Conservation (phyloP, 345 rosid genomes). For the Melaleuca alternifolia region DNA sequence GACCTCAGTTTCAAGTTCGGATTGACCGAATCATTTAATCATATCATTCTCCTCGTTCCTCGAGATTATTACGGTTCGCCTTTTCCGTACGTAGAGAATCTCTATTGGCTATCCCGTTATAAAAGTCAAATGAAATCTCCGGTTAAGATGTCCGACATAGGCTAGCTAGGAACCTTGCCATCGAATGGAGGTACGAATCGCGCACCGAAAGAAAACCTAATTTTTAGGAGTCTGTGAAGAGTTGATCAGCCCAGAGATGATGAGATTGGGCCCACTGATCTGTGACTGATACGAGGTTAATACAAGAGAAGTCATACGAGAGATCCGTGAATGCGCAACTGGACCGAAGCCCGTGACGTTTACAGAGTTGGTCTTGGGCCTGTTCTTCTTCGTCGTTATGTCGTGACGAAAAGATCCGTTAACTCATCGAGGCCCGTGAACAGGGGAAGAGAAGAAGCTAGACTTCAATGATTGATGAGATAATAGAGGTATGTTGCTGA, state of each 20-base stretch:
- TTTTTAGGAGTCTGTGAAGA: neutral
- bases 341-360: neutral
- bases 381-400: neutral
- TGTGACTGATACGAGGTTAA: neutral
- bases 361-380: neutral
- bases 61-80: neutral
- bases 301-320: neutral
- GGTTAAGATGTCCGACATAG: neutral
- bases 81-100: neutral
- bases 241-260: neutral
- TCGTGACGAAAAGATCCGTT: neutral
- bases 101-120: neutral
- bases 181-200: neutral
- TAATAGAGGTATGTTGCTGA: neutral
- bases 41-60: neutral
- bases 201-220: neutral
- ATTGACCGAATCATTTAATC: neutral
- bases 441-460: neutral
- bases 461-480: neutral
- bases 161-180: neutral
- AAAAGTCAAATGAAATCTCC: neutral
- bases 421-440: neutral
- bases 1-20: neutral
- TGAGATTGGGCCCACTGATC: neutral
- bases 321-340: neutral